Conservation (phyloP, 2,329 filamentous ascomycete species). For the Coniochaeta prunicola region DNA sequence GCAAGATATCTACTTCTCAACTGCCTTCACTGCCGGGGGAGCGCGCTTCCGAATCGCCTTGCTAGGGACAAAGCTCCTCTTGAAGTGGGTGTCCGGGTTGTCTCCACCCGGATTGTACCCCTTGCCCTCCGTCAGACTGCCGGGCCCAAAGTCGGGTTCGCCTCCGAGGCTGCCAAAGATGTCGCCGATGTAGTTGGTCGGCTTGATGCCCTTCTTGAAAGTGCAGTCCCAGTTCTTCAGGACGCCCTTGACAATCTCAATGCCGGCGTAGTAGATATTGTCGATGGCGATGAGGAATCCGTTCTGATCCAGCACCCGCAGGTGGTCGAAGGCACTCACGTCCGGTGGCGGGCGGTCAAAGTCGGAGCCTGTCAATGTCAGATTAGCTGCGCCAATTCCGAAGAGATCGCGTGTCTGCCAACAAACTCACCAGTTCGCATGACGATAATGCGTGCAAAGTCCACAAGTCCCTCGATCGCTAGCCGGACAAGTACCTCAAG, state of each 20-base stretch:
- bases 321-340: conserved; percentile 48
- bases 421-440: conserved; percentile 49
- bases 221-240: conserved; percentile 51
- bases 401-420: neutral
- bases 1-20: neutral
- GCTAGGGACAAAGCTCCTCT: neutral
- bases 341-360: conserved; percentile 63
- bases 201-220: conserved; percentile 48
- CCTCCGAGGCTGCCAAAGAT: conserved; percentile 64
- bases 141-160: conserved; percentile 56
- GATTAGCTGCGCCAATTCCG: neutral
- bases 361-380: conserved; percentile 47
- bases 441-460: conserved; percentile 60
- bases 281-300: conserved; percentile 55
- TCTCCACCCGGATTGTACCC: conserved; percentile 17
- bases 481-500: conserved; percentile 58
- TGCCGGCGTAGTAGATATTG: conserved; percentile 61
- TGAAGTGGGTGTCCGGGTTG: conserved; percentile 5
- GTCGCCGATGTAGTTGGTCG: conserved; percentile 62
- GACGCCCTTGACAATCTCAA: conserved; percentile 59
- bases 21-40: neutral
- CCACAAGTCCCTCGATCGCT: conserved; percentile 47
- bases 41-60: neutral
- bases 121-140: conserved; percentile 32
- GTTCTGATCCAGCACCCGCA: conserved; percentile 53